Percentiles rank a stretch among this genome's conserved stretches.
These are phyloP conservation scores for Prunus mira DNA, from an alignment of 306 rosid genomes.

Conservation along the genomic window DNA sequence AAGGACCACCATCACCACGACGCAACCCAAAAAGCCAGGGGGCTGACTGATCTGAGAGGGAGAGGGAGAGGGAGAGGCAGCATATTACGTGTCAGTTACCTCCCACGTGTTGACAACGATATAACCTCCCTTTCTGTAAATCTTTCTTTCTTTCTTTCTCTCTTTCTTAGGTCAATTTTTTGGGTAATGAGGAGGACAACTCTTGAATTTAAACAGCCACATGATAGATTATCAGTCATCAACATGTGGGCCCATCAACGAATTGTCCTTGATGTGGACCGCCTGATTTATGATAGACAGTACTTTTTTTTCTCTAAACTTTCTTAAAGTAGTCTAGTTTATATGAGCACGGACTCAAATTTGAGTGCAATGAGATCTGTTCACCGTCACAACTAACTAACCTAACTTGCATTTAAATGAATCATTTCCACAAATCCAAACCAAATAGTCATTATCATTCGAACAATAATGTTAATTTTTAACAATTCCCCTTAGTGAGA, in stretches of 20 bases:
- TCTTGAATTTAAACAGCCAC: constrained; percentile 12
- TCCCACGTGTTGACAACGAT: constrained; percentile 42
- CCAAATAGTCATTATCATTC: too few relatives aligned
- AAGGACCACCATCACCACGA: constrained; percentile 23
- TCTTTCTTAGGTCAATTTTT: constrained; percentile 8
- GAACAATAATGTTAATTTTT: too few relatives aligned
- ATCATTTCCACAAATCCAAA: too few relatives aligned
- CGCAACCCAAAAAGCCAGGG: not conserved
- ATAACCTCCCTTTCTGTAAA: not conserved
- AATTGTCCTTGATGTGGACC: constrained; percentile 8
- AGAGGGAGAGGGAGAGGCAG: not conserved
- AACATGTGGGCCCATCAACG: constrained; percentile 3
- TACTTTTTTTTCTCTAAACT: not conserved
- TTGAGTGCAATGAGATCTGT: too few relatives aligned
- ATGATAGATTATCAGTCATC: not conserved
- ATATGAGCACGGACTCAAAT: too few relatives aligned
- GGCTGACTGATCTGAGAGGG: not conserved
- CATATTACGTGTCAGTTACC: constrained; percentile 26
- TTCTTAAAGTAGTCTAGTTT: too few relatives aligned
- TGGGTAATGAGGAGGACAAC: constrained; percentile 1
- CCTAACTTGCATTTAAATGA: too few relatives aligned
- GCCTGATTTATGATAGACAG: not conserved
- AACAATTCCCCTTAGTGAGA: too few relatives aligned
- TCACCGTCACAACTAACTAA: too few relatives aligned
- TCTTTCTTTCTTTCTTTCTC: not conserved